Percentiles rank a stretch among this genome's conserved stretches.
Evolutionary conservation across 768 basidiomycete genomes (phyloP).

Genomic region (Tylopilus plumbeoviolaceoides): DNA sequence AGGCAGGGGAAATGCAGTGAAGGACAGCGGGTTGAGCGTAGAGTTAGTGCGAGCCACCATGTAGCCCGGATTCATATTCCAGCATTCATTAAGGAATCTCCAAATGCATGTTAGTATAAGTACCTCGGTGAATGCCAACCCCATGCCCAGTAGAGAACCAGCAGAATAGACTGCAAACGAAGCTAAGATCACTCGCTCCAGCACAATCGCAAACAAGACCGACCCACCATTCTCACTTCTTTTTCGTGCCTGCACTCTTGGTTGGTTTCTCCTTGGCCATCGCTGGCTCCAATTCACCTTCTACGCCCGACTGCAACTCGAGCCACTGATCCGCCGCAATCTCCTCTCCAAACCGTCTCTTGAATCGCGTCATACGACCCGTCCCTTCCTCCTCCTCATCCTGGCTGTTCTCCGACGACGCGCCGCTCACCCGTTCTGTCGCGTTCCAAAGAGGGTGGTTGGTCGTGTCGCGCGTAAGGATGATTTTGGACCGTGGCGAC

Average conservation of each 20-base stretch:
- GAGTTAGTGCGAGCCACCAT: not conserved
- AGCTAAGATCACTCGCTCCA: not conserved
- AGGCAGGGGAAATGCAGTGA: too few relatives aligned
- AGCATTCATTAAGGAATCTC: not conserved
- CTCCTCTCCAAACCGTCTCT: constrained; percentile 60
- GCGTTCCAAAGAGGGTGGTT: constrained; percentile 89
- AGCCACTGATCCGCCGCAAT: constrained; percentile 34
- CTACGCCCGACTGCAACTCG: constrained; percentile 21
- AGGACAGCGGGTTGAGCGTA: not conserved
- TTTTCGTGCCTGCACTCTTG: constrained; percentile 15
- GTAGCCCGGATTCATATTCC: not conserved
- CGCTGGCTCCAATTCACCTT: constrained; percentile 28
- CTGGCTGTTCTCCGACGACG: constrained; percentile 38
- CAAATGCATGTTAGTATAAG: not conserved
- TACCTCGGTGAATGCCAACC: not conserved
- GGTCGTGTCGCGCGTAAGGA: constrained; percentile 81
- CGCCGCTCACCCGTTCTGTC: constrained; percentile 47
- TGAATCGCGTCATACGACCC: constrained; percentile 81
- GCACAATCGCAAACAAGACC: not conserved
- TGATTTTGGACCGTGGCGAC: constrained; percentile 72
- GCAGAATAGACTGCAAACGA: not conserved
- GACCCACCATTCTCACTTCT: constrained; percentile 17
- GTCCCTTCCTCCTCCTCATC: constrained; percentile 70
- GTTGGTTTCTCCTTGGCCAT: constrained; percentile 18
- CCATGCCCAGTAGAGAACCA: not conserved